Evolutionary conservation across 2,329 filamentous ascomycete genomes (phyloP).

Genomic region (Zalaria obscura): DNA sequence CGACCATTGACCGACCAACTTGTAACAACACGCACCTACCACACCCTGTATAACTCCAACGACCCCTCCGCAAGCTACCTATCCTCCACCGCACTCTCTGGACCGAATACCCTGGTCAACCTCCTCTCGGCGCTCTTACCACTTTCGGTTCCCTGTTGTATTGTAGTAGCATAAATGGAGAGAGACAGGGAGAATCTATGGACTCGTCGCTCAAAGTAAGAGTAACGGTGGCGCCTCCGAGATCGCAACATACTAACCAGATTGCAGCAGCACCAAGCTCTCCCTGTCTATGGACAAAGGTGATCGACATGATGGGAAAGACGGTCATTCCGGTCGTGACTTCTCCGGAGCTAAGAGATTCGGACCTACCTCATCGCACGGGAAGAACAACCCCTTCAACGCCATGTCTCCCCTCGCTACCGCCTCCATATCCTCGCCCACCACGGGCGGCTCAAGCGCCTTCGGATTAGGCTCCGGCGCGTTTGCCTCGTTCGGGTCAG

Average conservation of each 20-base stretch:
- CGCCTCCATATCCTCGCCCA: slow-evolving; percentile 56
- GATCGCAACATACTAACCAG: not conserved
- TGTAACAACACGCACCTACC: not conserved
- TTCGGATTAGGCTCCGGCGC: slow-evolving; percentile 91
- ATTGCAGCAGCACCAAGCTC: slow-evolving; percentile 66
- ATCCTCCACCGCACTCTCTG: not conserved
- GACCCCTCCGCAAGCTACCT: not conserved
- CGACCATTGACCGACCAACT: too few species aligned
- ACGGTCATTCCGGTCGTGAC: slow-evolving; percentile 44
- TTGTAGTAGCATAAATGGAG: slow-evolving; percentile 7
- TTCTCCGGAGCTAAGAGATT: slow-evolving; percentile 58
- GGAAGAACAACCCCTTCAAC: slow-evolving; percentile 66
- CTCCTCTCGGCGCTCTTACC: not conserved
- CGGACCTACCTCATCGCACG: slow-evolving; percentile 56
- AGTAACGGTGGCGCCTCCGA: slow-evolving; percentile 5
- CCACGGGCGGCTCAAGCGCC: slow-evolving; percentile 61
- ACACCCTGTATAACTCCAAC: slow-evolving; percentile 1
- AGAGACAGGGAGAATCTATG: slow-evolving; percentile 36
- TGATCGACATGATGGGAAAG: slow-evolving; percentile 34
- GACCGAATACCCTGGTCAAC: not conserved
- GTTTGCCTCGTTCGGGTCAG: slow-evolving; percentile 82
- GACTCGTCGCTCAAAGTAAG: slow-evolving; percentile 74
- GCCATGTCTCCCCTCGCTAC: slow-evolving; percentile 56
- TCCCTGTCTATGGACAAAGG: slow-evolving; percentile 65
- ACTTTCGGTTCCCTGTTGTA: not conserved